Conservation (phyloP, 2,329 filamentous ascomycete species). For the Xylaria sp. region DNA sequence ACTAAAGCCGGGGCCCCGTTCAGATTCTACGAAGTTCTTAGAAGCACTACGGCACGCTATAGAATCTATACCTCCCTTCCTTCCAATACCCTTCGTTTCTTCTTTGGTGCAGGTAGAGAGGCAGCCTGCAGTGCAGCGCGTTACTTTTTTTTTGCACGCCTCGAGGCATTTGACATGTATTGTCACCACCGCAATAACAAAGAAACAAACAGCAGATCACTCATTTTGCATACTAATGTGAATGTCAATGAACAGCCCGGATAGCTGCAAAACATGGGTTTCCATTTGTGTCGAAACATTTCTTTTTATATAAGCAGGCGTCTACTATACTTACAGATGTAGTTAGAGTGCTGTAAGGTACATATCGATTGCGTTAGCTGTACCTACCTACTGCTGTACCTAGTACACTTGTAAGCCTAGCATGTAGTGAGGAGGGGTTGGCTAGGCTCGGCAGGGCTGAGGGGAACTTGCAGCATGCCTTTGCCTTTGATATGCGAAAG, state of each 20-base stretch:
- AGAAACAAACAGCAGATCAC: neutral
- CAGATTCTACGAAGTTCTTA: constrained; percentile 42
- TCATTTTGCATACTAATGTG: neutral
- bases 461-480: constrained; percentile 14
- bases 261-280: neutral
- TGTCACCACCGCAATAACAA: neutral
- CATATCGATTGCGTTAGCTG: neutral
- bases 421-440: neutral
- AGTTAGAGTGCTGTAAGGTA: neutral
- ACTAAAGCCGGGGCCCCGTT: constrained; percentile 36
- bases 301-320: neutral
- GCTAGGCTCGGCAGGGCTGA: constrained; percentile 23
- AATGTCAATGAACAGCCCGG: neutral
- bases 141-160: neutral
- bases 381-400: neutral
- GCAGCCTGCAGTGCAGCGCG: neutral
- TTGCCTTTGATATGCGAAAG: neutral
- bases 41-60: constrained; percentile 36
- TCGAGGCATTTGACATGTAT: neutral
- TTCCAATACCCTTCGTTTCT: neutral
- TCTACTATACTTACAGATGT: neutral
- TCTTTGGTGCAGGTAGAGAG: neutral
- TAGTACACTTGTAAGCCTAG: neutral
- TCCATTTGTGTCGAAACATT: neutral
- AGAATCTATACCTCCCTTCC: constrained; percentile 4